A percentile compares a stretch with the other conserved stretches of the same genome.
These are phyloP conservation scores for Lodderomyces orthopsilosis DNA, from an alignment of 1,139 yeast species.

Conservation along the genomic window DNA sequence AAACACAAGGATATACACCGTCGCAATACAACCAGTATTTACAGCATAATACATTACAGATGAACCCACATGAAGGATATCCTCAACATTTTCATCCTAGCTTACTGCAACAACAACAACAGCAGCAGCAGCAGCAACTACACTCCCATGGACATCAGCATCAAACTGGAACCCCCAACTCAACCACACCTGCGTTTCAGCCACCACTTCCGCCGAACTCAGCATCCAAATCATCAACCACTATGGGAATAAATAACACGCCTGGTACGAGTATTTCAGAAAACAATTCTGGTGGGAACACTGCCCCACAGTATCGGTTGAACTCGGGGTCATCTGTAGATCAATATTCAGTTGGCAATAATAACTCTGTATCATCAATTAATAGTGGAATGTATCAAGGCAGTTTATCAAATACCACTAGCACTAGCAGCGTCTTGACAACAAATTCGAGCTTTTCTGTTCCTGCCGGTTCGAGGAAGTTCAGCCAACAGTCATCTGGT, in stretches of 20 bases:
- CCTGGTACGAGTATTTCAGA: neutral
- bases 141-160: neutral
- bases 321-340: neutral
- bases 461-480: neutral
- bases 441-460: neutral
- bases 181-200: neutral
- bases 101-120: constrained; percentile 8
- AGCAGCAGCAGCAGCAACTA: constrained; percentile 6
- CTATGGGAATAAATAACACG: neutral
- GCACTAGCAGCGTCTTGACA: constrained; percentile 1
- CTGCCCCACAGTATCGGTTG: neutral
- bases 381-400: neutral
- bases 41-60: constrained; percentile 1
- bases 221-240: constrained; percentile 2
- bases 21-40: constrained; percentile 14
- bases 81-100: constrained; percentile 8
- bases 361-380: neutral
- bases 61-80: neutral
- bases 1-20: constrained; percentile 12
- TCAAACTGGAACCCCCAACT: neutral
- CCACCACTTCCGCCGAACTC: constrained; percentile 5
- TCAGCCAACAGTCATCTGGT: neutral
- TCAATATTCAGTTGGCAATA: neutral
- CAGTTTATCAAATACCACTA: neutral
- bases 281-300: neutral